These are phyloP conservation scores for Agapanthus africanus DNA, from an alignment of 106 monocot genomes.

Conservation along the genomic window DNA sequence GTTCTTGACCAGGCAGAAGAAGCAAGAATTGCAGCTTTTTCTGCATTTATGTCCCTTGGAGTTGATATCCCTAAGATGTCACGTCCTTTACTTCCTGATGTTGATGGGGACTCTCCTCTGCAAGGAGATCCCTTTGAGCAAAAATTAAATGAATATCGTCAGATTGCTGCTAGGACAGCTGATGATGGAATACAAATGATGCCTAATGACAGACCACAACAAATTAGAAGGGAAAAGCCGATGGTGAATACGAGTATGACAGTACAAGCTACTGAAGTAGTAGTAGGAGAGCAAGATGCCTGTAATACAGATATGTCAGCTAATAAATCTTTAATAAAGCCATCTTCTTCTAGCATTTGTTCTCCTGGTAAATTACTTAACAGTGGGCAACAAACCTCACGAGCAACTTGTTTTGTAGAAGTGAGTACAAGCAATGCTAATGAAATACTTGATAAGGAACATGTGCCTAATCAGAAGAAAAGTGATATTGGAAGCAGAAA, in stretches of 20 bases:
- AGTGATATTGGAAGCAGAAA: background rate
- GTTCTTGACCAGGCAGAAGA: slow-evolving; percentile 94
- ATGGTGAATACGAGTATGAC: background rate
- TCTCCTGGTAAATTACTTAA: slow-evolving; percentile 7
- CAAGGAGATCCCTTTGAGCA: slow-evolving; percentile 6
- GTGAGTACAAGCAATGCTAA: background rate
- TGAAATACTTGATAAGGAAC: slow-evolving; percentile 2
- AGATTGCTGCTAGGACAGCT: background rate
- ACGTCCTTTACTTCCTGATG: slow-evolving; percentile 17
- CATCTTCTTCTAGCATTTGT: background rate
- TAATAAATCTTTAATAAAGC: background rate
- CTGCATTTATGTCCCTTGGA: slow-evolving; percentile 83
- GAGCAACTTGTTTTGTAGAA: slow-evolving; percentile 8
- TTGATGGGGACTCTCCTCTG: slow-evolving; percentile 15
- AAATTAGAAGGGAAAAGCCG: slow-evolving; percentile 11
- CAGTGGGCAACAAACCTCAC: slow-evolving; percentile 2
- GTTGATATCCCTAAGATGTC: slow-evolving; percentile 71
- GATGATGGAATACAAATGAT: slow-evolving; percentile 11
- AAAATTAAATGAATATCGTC: slow-evolving; percentile 5
- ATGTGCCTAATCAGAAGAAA: slow-evolving; percentile 9
- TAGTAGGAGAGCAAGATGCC: slow-evolving; percentile 3
- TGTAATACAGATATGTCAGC: background rate
- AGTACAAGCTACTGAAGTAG: slow-evolving; percentile 5
- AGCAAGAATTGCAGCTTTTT: slow-evolving; percentile 82
- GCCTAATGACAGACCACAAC: slow-evolving; percentile 16